Percentiles rank a stretch among this genome's conserved stretches.
phyloP scores from a whole-genome alignment of 352 stramenopile species.

The Globisporangium carolinianum region DNA sequence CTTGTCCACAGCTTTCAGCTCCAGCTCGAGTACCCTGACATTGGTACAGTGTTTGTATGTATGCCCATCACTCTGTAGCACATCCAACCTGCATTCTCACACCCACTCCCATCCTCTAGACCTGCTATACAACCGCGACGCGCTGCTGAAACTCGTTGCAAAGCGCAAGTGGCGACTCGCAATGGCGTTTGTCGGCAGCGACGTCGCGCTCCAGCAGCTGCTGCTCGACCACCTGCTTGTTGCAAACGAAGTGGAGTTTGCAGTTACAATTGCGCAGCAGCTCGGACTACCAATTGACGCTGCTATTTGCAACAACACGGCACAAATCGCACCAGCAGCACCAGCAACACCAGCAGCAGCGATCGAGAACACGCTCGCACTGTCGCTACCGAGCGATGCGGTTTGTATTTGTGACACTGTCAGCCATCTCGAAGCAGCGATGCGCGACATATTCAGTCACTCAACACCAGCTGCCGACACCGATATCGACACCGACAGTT shows the following conservation, averaged over 20 bases:
- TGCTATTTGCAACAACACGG: no score
- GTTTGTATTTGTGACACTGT: conserved; percentile 43
- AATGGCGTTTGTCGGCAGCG: conserved; percentile 51
- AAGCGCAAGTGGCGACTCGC: conserved; percentile 54
- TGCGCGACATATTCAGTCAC: conserved; percentile 21
- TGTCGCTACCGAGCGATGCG: conserved; percentile 14
- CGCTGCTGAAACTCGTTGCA: conserved; percentile 50
- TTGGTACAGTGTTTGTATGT: conserved; percentile 19
- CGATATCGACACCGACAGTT: not conserved
- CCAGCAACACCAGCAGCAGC: not conserved
- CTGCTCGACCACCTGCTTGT: conserved; percentile 40
- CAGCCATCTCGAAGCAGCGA: conserved; percentile 12
- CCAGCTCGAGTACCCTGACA: conserved; percentile 45
- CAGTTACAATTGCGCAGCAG: conserved; percentile 24
- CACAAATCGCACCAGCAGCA: no score
- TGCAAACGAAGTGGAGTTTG: conserved; percentile 21
- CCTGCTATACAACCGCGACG: conserved; percentile 52
- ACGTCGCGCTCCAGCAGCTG: conserved; percentile 35
- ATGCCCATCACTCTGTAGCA: not conserved
- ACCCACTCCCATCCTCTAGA: conserved; percentile 13
- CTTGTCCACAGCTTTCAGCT: conserved; percentile 45
- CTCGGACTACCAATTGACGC: conserved; percentile 14
- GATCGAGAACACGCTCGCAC: conserved; percentile 18
- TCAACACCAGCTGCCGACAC: not conserved
- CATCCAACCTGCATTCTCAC: not conserved